A percentile compares a stretch with the other conserved stretches of the same genome.
These are phyloP conservation scores for Sindora glabra DNA, from an alignment of 306 rosid genomes.

Conservation along the genomic window DNA sequence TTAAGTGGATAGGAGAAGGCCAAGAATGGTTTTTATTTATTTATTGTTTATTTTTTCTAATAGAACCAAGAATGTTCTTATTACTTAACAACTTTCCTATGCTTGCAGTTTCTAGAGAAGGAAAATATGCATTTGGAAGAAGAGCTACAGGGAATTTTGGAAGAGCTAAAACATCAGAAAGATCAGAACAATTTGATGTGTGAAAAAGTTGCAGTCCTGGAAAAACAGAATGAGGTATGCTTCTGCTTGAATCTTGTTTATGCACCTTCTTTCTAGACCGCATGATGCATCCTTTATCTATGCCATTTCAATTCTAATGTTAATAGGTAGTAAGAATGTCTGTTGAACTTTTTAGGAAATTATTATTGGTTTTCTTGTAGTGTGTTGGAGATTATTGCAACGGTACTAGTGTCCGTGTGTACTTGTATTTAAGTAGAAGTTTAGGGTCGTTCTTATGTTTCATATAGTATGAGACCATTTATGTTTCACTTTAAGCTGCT, in stretches of 20 bases:
- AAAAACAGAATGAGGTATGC: slow-evolving; percentile 46
- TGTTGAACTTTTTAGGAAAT: no score
- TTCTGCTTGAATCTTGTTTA: not conserved
- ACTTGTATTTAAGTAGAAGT: no score
- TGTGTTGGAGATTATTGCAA: no score
- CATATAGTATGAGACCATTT: no score
- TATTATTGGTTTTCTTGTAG: no score
- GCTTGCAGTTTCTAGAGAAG: slow-evolving; percentile 41
- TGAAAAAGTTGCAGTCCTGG: slow-evolving; percentile 38
- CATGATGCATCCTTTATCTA: not conserved
- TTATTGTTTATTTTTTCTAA: no score
- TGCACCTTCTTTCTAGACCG: not conserved
- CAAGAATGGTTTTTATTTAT: no score
- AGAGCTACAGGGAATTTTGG: slow-evolving; percentile 30
- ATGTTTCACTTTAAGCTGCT: no score
- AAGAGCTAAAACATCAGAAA: slow-evolving; percentile 38
- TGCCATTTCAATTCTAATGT: not conserved
- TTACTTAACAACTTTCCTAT: not conserved
- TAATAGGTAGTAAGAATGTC: not conserved
- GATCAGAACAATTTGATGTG: slow-evolving; percentile 35
- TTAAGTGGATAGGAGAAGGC: no score
- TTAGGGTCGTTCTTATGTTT: no score
- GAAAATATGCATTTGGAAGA: slow-evolving; percentile 38
- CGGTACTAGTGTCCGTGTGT: no score
- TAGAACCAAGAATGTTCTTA: no score